phyloP scores from a whole-genome alignment of 805 yeast species.

The Nakazawaea wickerhamii region DNA sequence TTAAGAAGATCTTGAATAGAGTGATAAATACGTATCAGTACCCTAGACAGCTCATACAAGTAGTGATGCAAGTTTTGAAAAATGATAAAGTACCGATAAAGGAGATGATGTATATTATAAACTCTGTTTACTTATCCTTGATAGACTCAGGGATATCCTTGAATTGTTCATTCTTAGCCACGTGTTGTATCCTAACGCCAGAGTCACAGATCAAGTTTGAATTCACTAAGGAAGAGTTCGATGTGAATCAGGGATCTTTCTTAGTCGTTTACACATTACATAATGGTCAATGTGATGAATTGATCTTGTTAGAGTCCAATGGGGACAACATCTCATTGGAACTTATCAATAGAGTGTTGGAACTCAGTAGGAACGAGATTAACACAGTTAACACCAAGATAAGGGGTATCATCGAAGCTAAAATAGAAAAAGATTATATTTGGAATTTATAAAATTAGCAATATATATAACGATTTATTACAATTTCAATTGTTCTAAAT shows the following conservation, averaged over 20 bases:
- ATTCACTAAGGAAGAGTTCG: constrained; percentile 44
- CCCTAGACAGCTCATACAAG: constrained; percentile 75
- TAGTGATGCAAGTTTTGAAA: constrained; percentile 60
- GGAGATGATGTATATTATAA: constrained; percentile 3
- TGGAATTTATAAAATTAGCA: constrained; percentile 37
- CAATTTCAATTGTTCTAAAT: constrained; percentile 74
- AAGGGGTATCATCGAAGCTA: constrained; percentile 42
- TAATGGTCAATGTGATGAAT: constrained; percentile 43
- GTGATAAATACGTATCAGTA: constrained; percentile 56
- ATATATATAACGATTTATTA: constrained; percentile 19
- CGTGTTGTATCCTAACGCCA: constrained; percentile 37
- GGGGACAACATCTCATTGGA: constrained; percentile 43
- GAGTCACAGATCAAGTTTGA: constrained; percentile 28
- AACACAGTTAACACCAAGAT: constrained; percentile 32
- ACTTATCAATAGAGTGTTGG: constrained; percentile 48
- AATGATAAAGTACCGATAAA: constrained; percentile 36
- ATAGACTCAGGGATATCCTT: constrained; percentile 77
- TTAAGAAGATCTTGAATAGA: constrained; percentile 56
- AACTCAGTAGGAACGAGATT: constrained; percentile 43
- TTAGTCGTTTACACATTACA: constrained; percentile 54
- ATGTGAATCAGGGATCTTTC: constrained; percentile 52
- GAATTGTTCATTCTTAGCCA: constrained; percentile 54
- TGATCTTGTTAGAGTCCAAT: constrained; percentile 62
- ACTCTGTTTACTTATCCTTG: constrained; percentile 63
- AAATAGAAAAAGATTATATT: constrained; percentile 48